Percentiles rank a stretch among this genome's conserved stretches.
phyloP scores from a whole-genome alignment of 2,329 filamentous ascomycete species.

The Hypoxylon rubiginosum region DNA sequence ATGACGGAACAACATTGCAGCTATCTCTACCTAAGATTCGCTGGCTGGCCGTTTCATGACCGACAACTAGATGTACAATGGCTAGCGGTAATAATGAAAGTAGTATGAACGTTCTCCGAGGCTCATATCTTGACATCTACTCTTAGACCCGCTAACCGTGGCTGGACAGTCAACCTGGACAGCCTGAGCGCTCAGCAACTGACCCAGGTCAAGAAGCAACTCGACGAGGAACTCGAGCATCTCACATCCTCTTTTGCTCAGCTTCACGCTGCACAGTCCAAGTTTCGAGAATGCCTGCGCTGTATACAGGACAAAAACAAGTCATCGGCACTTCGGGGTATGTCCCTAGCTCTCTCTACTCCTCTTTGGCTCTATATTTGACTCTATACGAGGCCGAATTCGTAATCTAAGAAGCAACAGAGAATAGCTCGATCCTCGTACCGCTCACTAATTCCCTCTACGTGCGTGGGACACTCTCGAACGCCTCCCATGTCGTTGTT shows the following conservation, averaged over 20 bases:
- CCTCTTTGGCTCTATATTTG: not conserved
- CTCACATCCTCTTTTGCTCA: constrained; percentile 91
- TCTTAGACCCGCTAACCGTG: constrained; percentile 7
- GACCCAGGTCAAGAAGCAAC: constrained; percentile 91
- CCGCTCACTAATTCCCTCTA: constrained; percentile 95
- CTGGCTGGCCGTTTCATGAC: not conserved
- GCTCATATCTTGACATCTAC: not conserved
- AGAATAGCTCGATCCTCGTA: constrained; percentile 78
- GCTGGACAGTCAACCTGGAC: constrained; percentile 71
- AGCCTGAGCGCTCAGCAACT: constrained; percentile 88
- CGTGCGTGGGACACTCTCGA: constrained; percentile 84
- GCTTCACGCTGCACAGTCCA: constrained; percentile 88
- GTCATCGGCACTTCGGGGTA: constrained; percentile 52
- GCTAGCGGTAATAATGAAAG: constrained; percentile 29
- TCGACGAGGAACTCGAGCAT: constrained; percentile 96
- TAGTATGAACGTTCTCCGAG: constrained; percentile 17
- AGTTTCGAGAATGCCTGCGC: constrained; percentile 90
- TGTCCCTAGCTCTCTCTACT: constrained; percentile 22
- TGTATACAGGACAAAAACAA: constrained; percentile 74
- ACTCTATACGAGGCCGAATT: not conserved
- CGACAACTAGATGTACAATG: constrained; percentile 14
- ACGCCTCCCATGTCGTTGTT: constrained; percentile 75
- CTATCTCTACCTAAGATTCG: not conserved
- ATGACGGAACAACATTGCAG: too few relatives aligned
- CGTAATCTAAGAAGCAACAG: constrained; percentile 38